Percentiles rank a stretch among this genome's conserved stretches.
These are phyloP conservation scores for Microcyclospora pomicola DNA, from an alignment of 2,329 filamentous ascomycete species.

Conservation along the genomic window DNA sequence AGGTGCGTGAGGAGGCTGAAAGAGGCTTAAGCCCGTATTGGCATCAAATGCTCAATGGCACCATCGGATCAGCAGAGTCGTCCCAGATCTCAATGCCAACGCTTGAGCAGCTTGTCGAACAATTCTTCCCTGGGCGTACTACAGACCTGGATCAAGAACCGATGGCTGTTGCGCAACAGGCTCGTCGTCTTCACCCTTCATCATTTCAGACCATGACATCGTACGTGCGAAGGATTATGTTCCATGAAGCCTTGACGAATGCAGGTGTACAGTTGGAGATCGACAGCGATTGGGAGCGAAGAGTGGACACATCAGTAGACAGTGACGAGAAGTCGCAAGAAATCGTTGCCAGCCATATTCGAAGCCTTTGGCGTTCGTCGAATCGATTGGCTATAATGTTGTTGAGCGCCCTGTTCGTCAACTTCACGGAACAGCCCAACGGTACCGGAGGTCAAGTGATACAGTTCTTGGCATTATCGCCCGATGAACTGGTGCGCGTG, in stretches of 20 bases:
- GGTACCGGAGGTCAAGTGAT: constrained; percentile 29
- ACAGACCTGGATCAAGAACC: constrained; percentile 16
- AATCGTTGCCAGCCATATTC: constrained; percentile 43
- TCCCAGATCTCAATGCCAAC: constrained; percentile 27
- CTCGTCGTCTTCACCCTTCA: constrained; percentile 9
- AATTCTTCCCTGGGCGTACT: constrained; percentile 28
- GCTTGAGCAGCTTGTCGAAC: constrained; percentile 31
- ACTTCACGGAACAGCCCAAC: constrained; percentile 14
- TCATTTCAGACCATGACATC: constrained; percentile 16
- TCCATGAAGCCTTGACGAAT: constrained; percentile 40
- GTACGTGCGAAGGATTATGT: constrained; percentile 39
- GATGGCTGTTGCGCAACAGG: constrained; percentile 9
- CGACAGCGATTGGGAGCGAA: constrained; percentile 73
- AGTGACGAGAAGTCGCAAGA: constrained; percentile 53
- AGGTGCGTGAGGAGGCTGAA: constrained; percentile 78
- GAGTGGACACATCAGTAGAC: constrained; percentile 57
- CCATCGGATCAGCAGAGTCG: constrained; percentile 12
- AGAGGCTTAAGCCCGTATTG: constrained; percentile 74
- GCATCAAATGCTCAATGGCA: constrained; percentile 48
- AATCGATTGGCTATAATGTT: constrained; percentile 15
- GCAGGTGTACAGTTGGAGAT: constrained; percentile 28
- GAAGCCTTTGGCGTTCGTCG: constrained; percentile 25
- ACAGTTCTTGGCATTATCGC: constrained; percentile 40
- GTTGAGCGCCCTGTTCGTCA: constrained; percentile 11
- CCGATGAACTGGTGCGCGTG: constrained; percentile 38